A percentile compares a stretch with the other conserved stretches of the same genome.
Evolutionary conservation across 805 yeast genomes (phyloP).

Genomic region (Lipomyces lipofer): DNA sequence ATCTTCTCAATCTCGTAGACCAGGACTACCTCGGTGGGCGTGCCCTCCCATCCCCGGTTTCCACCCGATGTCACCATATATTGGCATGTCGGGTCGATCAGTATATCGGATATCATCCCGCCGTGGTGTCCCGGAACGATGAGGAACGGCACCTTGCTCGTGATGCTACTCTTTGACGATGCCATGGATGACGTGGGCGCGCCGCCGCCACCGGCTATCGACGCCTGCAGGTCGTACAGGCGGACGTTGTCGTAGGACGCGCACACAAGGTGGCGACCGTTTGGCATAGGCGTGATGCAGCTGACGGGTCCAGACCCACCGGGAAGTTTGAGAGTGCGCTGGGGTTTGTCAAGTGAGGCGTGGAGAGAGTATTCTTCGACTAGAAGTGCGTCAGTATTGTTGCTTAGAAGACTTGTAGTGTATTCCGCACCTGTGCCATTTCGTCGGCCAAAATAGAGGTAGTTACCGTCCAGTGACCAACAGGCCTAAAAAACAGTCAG

Average conservation of each 20-base stretch:
- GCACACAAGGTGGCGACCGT: conserved; percentile 73
- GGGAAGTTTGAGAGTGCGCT: conserved; percentile 71
- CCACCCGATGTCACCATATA: conserved; percentile 92
- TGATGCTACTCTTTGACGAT: conserved; percentile 31
- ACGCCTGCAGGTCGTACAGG: conserved; percentile 67
- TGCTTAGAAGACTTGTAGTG: too few species aligned
- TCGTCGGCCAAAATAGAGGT: conserved; percentile 80
- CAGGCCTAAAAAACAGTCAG: conserved; percentile 63
- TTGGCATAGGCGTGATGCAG: conserved; percentile 75
- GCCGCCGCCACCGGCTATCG: conserved; percentile 36
- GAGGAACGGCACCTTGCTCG: conserved; percentile 62
- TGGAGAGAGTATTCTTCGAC: conserved; percentile 46
- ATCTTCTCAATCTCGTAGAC: conserved; percentile 65
- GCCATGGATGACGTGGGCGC: conserved; percentile 21
- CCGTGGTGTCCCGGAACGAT: conserved; percentile 98
- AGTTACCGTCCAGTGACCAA: conserved; percentile 85
- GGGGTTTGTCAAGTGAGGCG: conserved; percentile 46
- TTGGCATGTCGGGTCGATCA: conserved; percentile 82
- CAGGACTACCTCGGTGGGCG: conserved; percentile 74
- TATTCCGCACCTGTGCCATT: conserved; percentile 56
- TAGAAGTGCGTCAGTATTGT: background rate
- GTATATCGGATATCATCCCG: conserved; percentile 73
- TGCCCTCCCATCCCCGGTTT: conserved; percentile 91
- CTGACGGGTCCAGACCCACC: conserved; percentile 88
- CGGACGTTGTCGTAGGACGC: conserved; percentile 91